Evolutionary conservation across 192 early-diverging fungal species (phyloP).

Genomic region (Gorgonomyces haynaldii): DNA sequence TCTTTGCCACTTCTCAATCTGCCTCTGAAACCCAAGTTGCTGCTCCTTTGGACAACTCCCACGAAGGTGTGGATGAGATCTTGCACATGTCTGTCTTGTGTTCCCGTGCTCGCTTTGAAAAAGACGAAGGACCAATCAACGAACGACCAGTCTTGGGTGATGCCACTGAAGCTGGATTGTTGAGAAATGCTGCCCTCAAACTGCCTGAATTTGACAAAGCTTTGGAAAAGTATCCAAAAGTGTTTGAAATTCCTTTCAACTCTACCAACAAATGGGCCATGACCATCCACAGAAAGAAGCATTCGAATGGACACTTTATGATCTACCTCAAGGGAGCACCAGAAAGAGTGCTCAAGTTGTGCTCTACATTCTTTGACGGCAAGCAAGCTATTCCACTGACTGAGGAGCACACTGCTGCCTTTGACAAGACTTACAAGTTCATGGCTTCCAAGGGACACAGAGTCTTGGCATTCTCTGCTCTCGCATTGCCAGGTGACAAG

Average conservation of each 20-base stretch:
- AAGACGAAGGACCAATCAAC: conserved; percentile 71
- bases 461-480: conserved; percentile 83
- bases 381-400: conserved; percentile 50
- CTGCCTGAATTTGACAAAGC: conserved; percentile 61
- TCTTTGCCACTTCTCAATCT: conserved; percentile 20
- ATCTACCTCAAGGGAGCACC: conserved; percentile 92
- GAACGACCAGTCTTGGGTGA: conserved; percentile 76
- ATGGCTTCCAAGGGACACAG: conserved; percentile 91
- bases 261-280: conserved; percentile 90
- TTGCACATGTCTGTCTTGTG: conserved; percentile 72
- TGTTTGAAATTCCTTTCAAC: conserved; percentile 94
- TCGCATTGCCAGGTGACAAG: conserved; percentile 50
- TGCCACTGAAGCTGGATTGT: conserved; percentile 87
- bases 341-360: conserved; percentile 77
- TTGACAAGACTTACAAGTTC: conserved; percentile 67
- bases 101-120: conserved; percentile 80
- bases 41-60: conserved; percentile 24
- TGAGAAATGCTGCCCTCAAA: conserved; percentile 65
- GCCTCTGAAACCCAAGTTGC: conserved; percentile 8
- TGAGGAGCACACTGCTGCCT: conserved; percentile 49
- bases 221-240: conserved; percentile 60
- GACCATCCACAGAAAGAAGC: conserved; percentile 72
- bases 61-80: conserved; percentile 60
- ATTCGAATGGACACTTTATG: conserved; percentile 55
- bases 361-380: conserved; percentile 59